Evolutionary conservation across 345 rosid species (phyloP).

Genomic region (Boechera divaricarpa): DNA sequence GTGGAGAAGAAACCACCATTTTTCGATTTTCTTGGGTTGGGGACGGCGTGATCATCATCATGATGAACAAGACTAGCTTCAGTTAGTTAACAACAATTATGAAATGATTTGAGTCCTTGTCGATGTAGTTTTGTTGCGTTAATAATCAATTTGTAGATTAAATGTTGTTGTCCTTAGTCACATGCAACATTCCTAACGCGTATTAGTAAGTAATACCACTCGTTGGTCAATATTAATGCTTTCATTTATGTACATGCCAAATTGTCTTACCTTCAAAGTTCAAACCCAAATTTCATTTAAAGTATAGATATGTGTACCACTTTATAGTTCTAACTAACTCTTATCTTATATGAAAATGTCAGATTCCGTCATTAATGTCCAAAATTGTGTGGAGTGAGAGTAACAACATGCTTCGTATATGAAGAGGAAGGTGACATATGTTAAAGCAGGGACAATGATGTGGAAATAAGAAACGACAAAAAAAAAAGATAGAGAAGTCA

Average conservation of each 20-base stretch:
- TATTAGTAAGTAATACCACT: constrained; percentile 25
- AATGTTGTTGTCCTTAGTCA: constrained; percentile 14
- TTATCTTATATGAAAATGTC: constrained; percentile 43
- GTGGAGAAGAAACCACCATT: constrained; percentile 38
- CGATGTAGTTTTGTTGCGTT: constrained; percentile 26
- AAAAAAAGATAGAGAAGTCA: constrained; percentile 34
- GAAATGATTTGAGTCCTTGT: constrained; percentile 32
- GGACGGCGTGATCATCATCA: constrained; percentile 33
- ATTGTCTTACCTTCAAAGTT: constrained; percentile 31
- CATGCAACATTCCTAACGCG: constrained; percentile 35
- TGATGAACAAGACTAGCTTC: constrained; percentile 9
- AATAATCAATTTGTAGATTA: not conserved
- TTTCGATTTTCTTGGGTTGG: constrained; percentile 51
- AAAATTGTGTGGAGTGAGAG: constrained; percentile 32
- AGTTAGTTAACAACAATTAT: constrained; percentile 17
- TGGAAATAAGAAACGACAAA: constrained; percentile 36
- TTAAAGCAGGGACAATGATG: constrained; percentile 42
- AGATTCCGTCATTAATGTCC: constrained; percentile 34
- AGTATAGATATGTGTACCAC: constrained; percentile 28
- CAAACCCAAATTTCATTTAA: constrained; percentile 27
- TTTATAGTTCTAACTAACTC: constrained; percentile 44
- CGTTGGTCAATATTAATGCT: constrained; percentile 32
- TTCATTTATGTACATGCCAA: constrained; percentile 32
- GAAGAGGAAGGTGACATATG: constrained; percentile 43
- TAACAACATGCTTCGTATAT: constrained; percentile 42